A percentile compares a stretch with the other conserved stretches of the same genome.
Evolutionary conservation across 768 basidiomycete species (phyloP).

Genomic region (Leucocoprinus leucothites): DNA sequence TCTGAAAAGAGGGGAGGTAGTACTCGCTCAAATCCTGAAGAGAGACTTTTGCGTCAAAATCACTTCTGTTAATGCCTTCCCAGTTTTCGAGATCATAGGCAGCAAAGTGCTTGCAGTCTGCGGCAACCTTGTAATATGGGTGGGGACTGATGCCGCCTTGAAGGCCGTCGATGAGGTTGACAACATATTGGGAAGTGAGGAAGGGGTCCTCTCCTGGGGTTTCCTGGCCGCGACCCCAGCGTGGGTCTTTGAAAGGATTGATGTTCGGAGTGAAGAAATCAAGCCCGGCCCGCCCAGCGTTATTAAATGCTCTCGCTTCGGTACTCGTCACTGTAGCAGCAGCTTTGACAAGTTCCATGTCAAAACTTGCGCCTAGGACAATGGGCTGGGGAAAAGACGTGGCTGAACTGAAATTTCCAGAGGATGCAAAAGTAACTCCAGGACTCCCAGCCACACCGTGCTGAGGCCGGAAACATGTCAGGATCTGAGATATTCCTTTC

Average conservation of each 20-base stretch:
- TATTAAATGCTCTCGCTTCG: conserved; percentile 58
- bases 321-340: conserved; percentile 51
- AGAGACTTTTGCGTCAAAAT: conserved; percentile 53
- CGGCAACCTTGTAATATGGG: conserved; percentile 47
- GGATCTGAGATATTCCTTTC: background rate
- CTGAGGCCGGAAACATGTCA: conserved; percentile 22
- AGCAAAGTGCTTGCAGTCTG: conserved; percentile 61
- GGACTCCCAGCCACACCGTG: conserved; percentile 55
- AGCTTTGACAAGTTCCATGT: conserved; percentile 47
- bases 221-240: conserved; percentile 62
- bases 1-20: conserved; percentile 55
- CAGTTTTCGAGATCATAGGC: conserved; percentile 59
- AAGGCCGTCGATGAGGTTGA: conserved; percentile 49
- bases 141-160: conserved; percentile 56
- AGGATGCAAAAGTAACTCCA: conserved; percentile 45
- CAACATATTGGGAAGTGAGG: conserved; percentile 50
- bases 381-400: conserved; percentile 61
- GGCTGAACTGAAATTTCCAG: conserved; percentile 53
- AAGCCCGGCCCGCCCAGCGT: conserved; percentile 46
- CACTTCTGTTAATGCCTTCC: conserved; percentile 44
- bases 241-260: conserved; percentile 59
- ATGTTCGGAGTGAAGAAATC: conserved; percentile 60
- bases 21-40: conserved; percentile 54
- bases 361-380: conserved; percentile 50
- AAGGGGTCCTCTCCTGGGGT: conserved; percentile 61